phyloP scores from a whole-genome alignment of 1,284 basidiomycete species.

The Naganishia sp. region DNA sequence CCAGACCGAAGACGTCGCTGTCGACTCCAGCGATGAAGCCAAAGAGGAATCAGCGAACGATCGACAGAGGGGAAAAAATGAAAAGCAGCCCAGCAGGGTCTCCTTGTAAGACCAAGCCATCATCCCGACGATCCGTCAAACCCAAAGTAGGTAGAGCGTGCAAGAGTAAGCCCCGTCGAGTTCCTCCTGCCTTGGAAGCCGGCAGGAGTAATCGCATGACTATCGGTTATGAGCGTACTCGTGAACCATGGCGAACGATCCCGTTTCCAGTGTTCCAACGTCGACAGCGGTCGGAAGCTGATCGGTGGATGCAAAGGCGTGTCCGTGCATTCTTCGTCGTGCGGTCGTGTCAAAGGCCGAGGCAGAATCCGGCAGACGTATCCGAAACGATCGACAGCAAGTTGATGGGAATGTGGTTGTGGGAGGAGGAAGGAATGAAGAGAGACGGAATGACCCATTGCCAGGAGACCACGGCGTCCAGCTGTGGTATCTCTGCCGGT shows the following conservation, averaged over 20 bases:
- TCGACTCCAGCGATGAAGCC: neutral
- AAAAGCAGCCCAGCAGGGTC: slow-evolving; percentile 20
- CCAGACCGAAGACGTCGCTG: slow-evolving; percentile 16
- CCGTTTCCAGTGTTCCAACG: neutral
- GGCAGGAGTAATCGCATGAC: slow-evolving; percentile 31
- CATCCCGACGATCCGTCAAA: slow-evolving; percentile 26
- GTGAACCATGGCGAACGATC: neutral
- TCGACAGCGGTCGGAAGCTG: neutral
- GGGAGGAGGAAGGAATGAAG: slow-evolving; percentile 11
- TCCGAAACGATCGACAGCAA: neutral
- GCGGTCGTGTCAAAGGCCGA: neutral
- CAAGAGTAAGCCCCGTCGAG: slow-evolving; percentile 37
- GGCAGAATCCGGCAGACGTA: neutral
- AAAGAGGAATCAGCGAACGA: slow-evolving; percentile 12
- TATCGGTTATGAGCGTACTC: slow-evolving; percentile 30
- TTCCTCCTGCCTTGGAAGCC: slow-evolving; percentile 17
- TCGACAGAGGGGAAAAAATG: slow-evolving; percentile 18
- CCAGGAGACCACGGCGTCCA: slow-evolving; percentile 6
- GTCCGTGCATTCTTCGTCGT: slow-evolving; percentile 13
- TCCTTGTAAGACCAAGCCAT: slow-evolving; percentile 1
- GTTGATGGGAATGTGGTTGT: slow-evolving; percentile 11
- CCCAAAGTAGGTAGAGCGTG: slow-evolving; percentile 14
- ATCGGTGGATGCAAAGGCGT: slow-evolving; percentile 19
- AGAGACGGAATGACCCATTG: slow-evolving; percentile 11
- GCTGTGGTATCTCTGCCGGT: neutral